Percentiles rank a stretch among this genome's conserved stretches.
Evolutionary conservation across 768 basidiomycete genomes (phyloP).

Genomic region (Filobasidium wieringae): DNA sequence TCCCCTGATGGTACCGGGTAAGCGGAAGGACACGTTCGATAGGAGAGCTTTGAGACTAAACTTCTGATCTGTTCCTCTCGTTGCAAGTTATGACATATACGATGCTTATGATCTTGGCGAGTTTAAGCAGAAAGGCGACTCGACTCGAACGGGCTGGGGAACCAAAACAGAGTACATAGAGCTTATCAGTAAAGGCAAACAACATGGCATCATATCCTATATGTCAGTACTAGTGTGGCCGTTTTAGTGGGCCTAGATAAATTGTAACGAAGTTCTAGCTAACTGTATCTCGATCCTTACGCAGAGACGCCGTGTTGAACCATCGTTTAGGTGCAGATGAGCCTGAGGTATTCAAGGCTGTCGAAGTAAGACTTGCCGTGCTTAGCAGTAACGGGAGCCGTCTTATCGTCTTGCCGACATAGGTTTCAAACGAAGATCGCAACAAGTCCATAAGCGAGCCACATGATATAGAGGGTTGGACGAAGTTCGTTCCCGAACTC

Average conservation of each 20-base stretch:
- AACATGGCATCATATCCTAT: conserved; percentile 55
- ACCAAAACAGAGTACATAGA: conserved; percentile 63
- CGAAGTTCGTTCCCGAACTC: conserved; percentile 26
- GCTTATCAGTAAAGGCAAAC: conserved; percentile 57
- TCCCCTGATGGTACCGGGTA: too few species aligned
- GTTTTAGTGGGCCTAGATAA: too few species aligned
- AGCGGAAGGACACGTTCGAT: too few species aligned
- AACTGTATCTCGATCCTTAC: too few species aligned
- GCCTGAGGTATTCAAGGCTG: conserved; percentile 55
- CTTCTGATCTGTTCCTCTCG: neutral
- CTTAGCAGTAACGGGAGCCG: too few species aligned
- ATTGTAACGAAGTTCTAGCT: too few species aligned
- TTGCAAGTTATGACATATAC: conserved; percentile 5
- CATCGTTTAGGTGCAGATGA: conserved; percentile 65
- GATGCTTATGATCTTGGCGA: conserved; percentile 17
- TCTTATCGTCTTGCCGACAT: too few species aligned
- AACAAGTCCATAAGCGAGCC: conserved; percentile 50
- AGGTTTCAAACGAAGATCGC: conserved; percentile 60
- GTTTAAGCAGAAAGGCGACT: conserved; percentile 19
- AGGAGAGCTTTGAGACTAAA: too few species aligned
- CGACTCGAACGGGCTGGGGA: conserved; percentile 64
- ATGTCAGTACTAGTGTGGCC: conserved; percentile 7
- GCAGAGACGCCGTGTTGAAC: conserved; percentile 81
- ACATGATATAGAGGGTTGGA: conserved; percentile 57
- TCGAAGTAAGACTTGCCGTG: too few species aligned